A percentile compares a stretch with the other conserved stretches of the same genome.
phyloP scores from a whole-genome alignment of 1,139 yeast species.

The Yamadazyma spencermartinsiae region DNA sequence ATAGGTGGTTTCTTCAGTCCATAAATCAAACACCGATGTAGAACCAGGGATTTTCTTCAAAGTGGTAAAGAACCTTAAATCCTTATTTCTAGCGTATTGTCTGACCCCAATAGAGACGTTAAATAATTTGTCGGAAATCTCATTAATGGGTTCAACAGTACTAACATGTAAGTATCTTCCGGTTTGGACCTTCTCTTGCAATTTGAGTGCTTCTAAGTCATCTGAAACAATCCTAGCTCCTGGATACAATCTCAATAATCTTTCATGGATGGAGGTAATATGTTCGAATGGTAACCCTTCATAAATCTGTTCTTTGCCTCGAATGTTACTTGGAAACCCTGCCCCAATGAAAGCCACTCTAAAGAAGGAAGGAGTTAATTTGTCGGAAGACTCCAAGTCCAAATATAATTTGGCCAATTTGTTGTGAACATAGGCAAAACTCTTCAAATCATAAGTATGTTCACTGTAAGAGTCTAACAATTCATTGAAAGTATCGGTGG shows the following conservation, averaged over 20 bases:
- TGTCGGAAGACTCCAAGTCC: slow-evolving; percentile 69
- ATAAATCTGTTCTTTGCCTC: slow-evolving; percentile 77
- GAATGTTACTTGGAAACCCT: slow-evolving; percentile 77
- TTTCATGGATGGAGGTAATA: slow-evolving; percentile 77
- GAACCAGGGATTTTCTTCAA: slow-evolving; percentile 76
- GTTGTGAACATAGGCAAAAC: slow-evolving; percentile 72
- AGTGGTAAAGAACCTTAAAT: slow-evolving; percentile 68
- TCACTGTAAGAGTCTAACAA: slow-evolving; percentile 73
- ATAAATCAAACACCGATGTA: slow-evolving; percentile 68
- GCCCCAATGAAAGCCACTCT: slow-evolving; percentile 79
- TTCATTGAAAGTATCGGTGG: slow-evolving; percentile 76
- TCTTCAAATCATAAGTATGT: slow-evolving; percentile 72
- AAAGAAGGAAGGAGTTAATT: slow-evolving; percentile 76
- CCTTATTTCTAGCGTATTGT: slow-evolving; percentile 69
- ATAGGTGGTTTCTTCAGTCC: slow-evolving; percentile 87
- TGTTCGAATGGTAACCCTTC: slow-evolving; percentile 91
- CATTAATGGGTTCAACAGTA: slow-evolving; percentile 69
- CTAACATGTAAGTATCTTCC: slow-evolving; percentile 77
- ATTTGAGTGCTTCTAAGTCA: slow-evolving; percentile 59
- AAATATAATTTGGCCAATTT: slow-evolving; percentile 68
- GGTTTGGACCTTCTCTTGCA: slow-evolving; percentile 52
- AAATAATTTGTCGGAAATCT: slow-evolving; percentile 48
- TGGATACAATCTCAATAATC: slow-evolving; percentile 73
- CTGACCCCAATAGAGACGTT: slow-evolving; percentile 60
- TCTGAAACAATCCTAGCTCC: slow-evolving; percentile 75